These are phyloP conservation scores for Lepidopterella palustris DNA, from an alignment of 495 filamentous ascomycete species.

Conservation along the genomic window DNA sequence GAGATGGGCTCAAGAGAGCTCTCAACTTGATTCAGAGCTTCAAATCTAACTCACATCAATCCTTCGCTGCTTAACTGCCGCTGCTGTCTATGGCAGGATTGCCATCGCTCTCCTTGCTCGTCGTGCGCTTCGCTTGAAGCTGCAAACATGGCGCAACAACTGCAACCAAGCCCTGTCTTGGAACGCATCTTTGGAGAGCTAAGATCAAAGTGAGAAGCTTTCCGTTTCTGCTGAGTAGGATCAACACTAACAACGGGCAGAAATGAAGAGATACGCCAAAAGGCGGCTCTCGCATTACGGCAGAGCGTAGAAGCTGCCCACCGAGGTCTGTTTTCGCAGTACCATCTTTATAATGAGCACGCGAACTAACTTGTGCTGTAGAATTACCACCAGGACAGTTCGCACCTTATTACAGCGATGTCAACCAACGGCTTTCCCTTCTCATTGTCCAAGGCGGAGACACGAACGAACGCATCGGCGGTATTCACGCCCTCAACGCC, in stretches of 20 bases:
- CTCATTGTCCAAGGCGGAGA: constrained; percentile 75
- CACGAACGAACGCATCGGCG: constrained; percentile 79
- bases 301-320: constrained; percentile 30
- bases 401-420: constrained; percentile 66
- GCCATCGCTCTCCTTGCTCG: constrained; percentile 3
- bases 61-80: not conserved
- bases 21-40: not conserved
- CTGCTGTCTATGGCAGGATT: constrained; percentile 19
- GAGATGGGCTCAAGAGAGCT: no score
- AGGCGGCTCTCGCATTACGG: constrained; percentile 26
- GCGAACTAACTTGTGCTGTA: constrained; percentile 33
- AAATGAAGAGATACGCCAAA: constrained; percentile 29
- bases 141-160: constrained; percentile 24
- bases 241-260: constrained; percentile 14
- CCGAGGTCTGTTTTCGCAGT: constrained; percentile 23
- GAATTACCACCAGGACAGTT: constrained; percentile 76
- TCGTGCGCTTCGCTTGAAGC: constrained; percentile 22
- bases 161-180: constrained; percentile 2
- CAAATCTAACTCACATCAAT: not conserved
- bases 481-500: constrained; percentile 82
- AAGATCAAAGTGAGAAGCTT: constrained; percentile 31
- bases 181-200: constrained; percentile 34
- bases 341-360: not conserved
- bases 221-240: not conserved
- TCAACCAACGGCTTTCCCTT: constrained; percentile 66